These are phyloP conservation scores for Aspergillus haitiensis DNA, from an alignment of 495 filamentous ascomycete species.

Conservation along the genomic window DNA sequence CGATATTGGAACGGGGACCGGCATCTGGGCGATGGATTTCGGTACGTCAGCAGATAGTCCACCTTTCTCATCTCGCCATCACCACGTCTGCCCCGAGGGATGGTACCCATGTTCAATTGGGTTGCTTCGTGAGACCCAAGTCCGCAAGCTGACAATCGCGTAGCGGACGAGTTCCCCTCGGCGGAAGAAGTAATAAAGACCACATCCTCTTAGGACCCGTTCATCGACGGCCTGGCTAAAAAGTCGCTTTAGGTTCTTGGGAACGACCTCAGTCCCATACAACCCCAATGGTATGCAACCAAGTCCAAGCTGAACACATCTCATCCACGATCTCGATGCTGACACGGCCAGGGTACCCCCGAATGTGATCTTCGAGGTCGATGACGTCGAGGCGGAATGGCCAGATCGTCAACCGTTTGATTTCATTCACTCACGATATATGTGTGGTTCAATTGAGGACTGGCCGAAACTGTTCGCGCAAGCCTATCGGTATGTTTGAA, in stretches of 20 bases:
- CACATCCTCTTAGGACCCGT: neutral
- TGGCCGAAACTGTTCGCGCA: constrained; percentile 44
- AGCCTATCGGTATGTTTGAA: constrained; percentile 2
- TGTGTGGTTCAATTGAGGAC: constrained; percentile 51
- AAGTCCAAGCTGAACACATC: neutral
- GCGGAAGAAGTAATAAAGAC: neutral
- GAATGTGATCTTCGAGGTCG: constrained; percentile 54
- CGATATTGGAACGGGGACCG: constrained; percentile 48
- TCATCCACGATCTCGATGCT: neutral
- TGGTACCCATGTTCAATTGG: too few species aligned
- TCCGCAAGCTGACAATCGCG: neutral
- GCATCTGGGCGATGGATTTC: constrained; percentile 56
- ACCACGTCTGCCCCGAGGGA: too few species aligned
- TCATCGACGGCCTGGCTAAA: too few species aligned
- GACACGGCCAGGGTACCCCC: constrained; percentile 38
- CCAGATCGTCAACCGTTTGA: constrained; percentile 48
- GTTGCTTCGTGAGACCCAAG: neutral
- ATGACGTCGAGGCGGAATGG: constrained; percentile 50
- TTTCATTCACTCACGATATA: constrained; percentile 55
- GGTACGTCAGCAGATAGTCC: constrained; percentile 1
- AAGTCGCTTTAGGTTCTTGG: constrained; percentile 21
- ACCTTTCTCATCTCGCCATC: neutral
- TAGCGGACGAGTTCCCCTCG: constrained; percentile 12
- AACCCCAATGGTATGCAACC: constrained; percentile 28
- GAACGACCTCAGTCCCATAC: constrained; percentile 32